phyloP scores from a whole-genome alignment of 163 green algal species.

The Volvox carteri region DNA sequence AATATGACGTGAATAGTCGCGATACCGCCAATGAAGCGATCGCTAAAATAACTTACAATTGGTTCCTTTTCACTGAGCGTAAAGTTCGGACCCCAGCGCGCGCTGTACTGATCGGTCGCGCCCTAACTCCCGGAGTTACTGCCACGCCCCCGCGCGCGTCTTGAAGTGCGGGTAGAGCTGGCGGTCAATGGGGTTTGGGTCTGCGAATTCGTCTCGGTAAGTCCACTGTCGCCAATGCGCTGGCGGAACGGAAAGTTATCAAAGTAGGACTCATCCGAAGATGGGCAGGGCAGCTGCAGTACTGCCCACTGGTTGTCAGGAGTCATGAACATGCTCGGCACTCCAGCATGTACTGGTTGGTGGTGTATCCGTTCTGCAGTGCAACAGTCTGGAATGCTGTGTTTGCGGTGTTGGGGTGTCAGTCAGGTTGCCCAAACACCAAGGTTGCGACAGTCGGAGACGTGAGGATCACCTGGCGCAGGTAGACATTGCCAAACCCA shows the following conservation, averaged over 20 bases:
- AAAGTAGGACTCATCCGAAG: slow-evolving; percentile 18
- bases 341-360: slow-evolving; percentile 29
- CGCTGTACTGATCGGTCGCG: slow-evolving; percentile 28
- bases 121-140: slow-evolving; percentile 12
- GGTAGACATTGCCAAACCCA: slow-evolving; percentile 22
- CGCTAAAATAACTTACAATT: slow-evolving; percentile 22
- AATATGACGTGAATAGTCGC: slow-evolving; percentile 16
- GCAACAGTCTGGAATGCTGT: slow-evolving; percentile 32
- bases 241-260: slow-evolving; percentile 23
- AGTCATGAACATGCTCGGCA: slow-evolving; percentile 34
- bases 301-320: slow-evolving; percentile 35
- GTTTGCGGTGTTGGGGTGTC: slow-evolving; percentile 38
- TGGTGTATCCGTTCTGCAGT: slow-evolving; percentile 32
- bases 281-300: neutral
- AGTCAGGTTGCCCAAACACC: slow-evolving; percentile 11
- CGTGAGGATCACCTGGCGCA: slow-evolving; percentile 33
- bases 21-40: slow-evolving; percentile 23
- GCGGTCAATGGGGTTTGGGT: slow-evolving; percentile 32
- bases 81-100: slow-evolving; percentile 22
- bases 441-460: slow-evolving; percentile 17
- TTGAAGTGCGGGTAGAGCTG: slow-evolving; percentile 34
- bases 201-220: slow-evolving; percentile 34
- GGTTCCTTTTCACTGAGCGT: slow-evolving; percentile 12
- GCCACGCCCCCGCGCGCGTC: slow-evolving; percentile 18
- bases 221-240: slow-evolving; percentile 34